Percentiles rank a stretch among this genome's conserved stretches.
Evolutionary conservation across 2,329 filamentous ascomycete species (phyloP).

Genomic region (Colletotrichum sansevieriae): DNA sequence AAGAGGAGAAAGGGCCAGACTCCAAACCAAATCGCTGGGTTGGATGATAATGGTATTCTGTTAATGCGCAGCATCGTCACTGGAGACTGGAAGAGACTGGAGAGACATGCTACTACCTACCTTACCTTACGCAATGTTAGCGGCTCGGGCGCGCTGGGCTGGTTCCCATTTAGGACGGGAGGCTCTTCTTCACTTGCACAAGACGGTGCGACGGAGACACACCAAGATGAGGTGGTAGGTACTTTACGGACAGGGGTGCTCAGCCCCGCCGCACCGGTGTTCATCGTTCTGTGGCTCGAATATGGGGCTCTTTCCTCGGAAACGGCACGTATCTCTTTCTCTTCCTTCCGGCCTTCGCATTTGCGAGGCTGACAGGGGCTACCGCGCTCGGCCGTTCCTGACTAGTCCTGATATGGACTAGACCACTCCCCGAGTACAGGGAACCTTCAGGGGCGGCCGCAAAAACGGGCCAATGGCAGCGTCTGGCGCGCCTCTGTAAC

Average conservation of each 20-base stretch:
- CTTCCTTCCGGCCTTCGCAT: background rate
- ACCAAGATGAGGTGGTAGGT: too few relatives aligned
- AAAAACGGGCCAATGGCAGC: conserved; percentile 47
- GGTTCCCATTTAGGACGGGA: conserved; percentile 25
- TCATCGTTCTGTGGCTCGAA: conserved; percentile 25
- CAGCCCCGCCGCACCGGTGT: conserved; percentile 37
- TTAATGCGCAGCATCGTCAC: conserved; percentile 8
- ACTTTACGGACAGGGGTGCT: conserved; percentile 18
- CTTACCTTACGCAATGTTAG: background rate
- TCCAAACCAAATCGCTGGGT: conserved; percentile 50
- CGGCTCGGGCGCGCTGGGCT: conserved; percentile 19
- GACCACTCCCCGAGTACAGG: background rate
- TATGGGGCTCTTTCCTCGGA: background rate
- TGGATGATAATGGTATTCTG: conserved; percentile 36
- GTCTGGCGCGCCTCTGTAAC: conserved; percentile 56
- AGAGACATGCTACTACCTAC: background rate
- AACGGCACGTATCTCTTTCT: conserved; percentile 21
- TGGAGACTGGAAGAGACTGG: background rate
- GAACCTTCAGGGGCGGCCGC: conserved; percentile 33
- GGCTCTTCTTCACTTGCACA: conserved; percentile 21
- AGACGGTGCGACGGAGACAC: conserved; percentile 17
- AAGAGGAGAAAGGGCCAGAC: conserved; percentile 37
- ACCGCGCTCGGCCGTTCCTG: conserved; percentile 28
- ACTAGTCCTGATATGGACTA: conserved; percentile 22
- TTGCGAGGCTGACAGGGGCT: conserved; percentile 25